Evolutionary conservation across 2,329 filamentous ascomycete genomes (phyloP).

Genomic region (Trichoderma sp.): DNA sequence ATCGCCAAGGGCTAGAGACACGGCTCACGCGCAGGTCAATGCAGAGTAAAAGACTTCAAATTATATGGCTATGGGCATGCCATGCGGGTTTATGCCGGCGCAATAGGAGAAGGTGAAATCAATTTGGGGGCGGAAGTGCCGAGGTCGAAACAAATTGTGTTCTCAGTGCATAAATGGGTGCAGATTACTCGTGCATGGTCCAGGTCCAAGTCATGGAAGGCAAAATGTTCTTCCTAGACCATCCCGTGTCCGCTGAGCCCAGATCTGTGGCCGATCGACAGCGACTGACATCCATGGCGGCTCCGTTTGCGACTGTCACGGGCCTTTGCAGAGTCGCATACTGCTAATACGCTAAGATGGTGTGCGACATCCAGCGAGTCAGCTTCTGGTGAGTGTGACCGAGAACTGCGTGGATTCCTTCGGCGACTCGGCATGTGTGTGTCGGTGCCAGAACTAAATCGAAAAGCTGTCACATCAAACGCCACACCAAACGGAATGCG

Average conservation of each 20-base stretch:
- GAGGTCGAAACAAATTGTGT: neutral
- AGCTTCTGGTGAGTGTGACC: neutral
- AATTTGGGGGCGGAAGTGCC: neutral
- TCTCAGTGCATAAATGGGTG: neutral
- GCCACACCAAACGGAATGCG: slow-evolving; percentile 1
- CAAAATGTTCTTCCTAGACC: neutral
- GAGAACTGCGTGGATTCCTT: neutral
- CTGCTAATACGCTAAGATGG: neutral
- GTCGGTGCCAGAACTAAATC: neutral
- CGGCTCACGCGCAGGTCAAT: neutral
- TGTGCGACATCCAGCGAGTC: slow-evolving; percentile 12
- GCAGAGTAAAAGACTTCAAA: neutral
- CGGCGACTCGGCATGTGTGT: neutral
- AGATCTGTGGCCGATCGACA: slow-evolving; percentile 3
- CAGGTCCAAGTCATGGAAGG: neutral
- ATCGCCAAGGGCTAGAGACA: neutral
- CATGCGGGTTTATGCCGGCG: neutral
- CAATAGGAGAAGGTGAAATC: neutral
- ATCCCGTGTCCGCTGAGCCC: neutral
- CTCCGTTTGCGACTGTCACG: neutral
- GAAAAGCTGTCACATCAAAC: neutral
- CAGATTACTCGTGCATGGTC: neutral
- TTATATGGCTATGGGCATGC: neutral
- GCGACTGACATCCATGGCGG: neutral
- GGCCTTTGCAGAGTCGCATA: neutral